Evolutionary conservation across 139 green algal species (phyloP).

Genomic region (Deuterostichococcus epilithicus): DNA sequence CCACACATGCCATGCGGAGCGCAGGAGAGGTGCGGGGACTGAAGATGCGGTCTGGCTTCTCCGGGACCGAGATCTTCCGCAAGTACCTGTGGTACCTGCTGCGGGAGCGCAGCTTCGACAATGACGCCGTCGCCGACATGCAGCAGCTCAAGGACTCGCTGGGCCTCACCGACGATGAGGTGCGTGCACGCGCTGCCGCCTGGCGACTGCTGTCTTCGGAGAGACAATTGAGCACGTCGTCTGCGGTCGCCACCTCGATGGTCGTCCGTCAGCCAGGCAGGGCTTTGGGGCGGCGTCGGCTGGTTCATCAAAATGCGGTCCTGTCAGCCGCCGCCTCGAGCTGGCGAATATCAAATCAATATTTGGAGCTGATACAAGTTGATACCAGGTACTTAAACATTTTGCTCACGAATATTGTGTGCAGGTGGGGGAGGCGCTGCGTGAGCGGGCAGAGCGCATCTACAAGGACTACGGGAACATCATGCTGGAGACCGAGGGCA

Average conservation of each 20-base stretch:
- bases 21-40: slow-evolving; percentile 24
- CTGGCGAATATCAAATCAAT: background rate
- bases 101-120: slow-evolving; percentile 87
- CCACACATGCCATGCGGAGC: background rate
- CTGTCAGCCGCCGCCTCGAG: background rate
- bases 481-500: slow-evolving; percentile 76
- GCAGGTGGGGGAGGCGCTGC: slow-evolving; percentile 74
- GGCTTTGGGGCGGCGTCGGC: background rate
- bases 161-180: slow-evolving; percentile 62
- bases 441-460: slow-evolving; percentile 75
- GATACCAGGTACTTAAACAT: background rate
- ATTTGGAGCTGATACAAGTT: background rate
- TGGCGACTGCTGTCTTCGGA: background rate
- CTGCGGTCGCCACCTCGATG: background rate
- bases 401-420: background rate
- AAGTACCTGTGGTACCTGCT: slow-evolving; percentile 98
- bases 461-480: slow-evolving; percentile 85
- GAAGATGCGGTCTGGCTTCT: slow-evolving; percentile 65
- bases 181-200: slow-evolving; percentile 7
- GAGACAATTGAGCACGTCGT: background rate
- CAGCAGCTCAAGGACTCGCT: slow-evolving; percentile 72
- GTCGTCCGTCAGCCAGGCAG: background rate
- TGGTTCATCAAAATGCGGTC: background rate
- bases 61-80: slow-evolving; percentile 81
- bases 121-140: slow-evolving; percentile 84